These are phyloP conservation scores for Cubamyces sp. DNA, from an alignment of 768 basidiomycete species.

Conservation along the genomic window DNA sequence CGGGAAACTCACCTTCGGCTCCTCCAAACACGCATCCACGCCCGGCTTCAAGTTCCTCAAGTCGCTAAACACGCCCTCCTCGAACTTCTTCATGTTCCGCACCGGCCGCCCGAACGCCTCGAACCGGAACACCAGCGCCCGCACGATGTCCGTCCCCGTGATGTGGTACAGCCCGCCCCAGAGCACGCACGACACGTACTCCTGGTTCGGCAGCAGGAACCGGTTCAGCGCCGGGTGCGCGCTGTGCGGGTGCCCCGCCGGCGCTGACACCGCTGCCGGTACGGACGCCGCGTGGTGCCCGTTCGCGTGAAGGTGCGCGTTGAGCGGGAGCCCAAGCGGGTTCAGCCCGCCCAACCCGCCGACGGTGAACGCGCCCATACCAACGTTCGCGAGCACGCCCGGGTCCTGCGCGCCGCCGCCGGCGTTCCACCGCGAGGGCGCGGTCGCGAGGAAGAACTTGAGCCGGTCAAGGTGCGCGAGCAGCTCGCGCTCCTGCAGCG, in stretches of 20 bases:
- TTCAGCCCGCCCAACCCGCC: no score
- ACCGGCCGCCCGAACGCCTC: conserved; percentile 93
- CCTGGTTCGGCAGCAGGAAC: conserved; percentile 85
- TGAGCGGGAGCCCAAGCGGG: no score
- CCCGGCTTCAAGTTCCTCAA: conserved; percentile 94
- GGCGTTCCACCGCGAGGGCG: conserved; percentile 73
- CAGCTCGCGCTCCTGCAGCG: conserved; percentile 65
- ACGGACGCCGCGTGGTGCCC: no score
- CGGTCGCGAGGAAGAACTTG: conserved; percentile 89
- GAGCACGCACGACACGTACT: conserved; percentile 87
- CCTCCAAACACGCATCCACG: conserved; percentile 88
- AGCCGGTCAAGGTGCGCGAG: conserved; percentile 79
- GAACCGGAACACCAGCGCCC: conserved; percentile 92
- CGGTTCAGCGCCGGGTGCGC: conserved; percentile 81
- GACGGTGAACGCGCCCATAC: no score
- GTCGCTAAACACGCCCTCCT: conserved; percentile 95
- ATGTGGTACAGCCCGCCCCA: conserved; percentile 94
- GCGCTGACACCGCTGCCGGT: conserved; percentile 24
- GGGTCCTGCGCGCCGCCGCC: conserved; percentile 27
- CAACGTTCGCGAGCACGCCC: no score
- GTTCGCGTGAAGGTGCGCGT: no score
- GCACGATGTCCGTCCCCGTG: conserved; percentile 96
- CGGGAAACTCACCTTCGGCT: conserved; percentile 76
- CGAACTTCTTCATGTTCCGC: conserved; percentile 93
- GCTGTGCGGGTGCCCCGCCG: conserved; percentile 48